These are phyloP conservation scores for Phylloporus scabripes DNA, from an alignment of 768 basidiomycete species.

Conservation along the genomic window DNA sequence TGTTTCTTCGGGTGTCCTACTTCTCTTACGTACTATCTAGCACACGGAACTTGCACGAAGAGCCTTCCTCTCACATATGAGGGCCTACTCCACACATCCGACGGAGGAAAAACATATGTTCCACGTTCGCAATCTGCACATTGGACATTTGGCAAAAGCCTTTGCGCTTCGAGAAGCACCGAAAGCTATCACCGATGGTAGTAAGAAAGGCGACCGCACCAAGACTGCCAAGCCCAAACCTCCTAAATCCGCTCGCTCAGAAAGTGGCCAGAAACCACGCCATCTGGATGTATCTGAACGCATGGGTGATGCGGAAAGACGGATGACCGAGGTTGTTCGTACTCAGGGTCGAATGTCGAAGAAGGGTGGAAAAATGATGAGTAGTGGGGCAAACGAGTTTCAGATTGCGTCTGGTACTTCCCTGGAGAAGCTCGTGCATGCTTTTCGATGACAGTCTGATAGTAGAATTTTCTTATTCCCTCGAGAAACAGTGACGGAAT, in stretches of 20 bases:
- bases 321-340: conserved; percentile 85
- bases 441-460: conserved; percentile 10
- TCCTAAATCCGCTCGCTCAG: conserved; percentile 2
- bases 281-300: conserved; percentile 35
- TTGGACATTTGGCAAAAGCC: conserved; percentile 91
- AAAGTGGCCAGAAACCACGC: conserved; percentile 19
- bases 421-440: conserved; percentile 53
- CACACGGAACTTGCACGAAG: conserved; percentile 71
- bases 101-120: conserved; percentile 94
- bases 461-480: too few species aligned
- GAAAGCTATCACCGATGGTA: conserved; percentile 27
- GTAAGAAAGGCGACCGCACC: conserved; percentile 13
- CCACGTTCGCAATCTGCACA: conserved; percentile 89
- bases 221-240: conserved; percentile 3
- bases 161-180: conserved; percentile 90
- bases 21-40: conserved; percentile 37
- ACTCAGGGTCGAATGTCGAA: conserved; percentile 76
- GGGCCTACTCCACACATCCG: conserved; percentile 97
- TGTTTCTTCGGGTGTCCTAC: background rate
- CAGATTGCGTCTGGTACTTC: conserved; percentile 63
- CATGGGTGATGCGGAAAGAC: conserved; percentile 57
- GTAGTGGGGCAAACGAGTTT: conserved; percentile 67
- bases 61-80: conserved; percentile 88
- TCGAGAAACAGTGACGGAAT: too few species aligned
- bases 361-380: conserved; percentile 70